Evolutionary conservation across 2,329 filamentous ascomycete species (phyloP), one percentile per base, ranked within the genome.

Genomic region (Calonectria multiphialidica): DNA sequence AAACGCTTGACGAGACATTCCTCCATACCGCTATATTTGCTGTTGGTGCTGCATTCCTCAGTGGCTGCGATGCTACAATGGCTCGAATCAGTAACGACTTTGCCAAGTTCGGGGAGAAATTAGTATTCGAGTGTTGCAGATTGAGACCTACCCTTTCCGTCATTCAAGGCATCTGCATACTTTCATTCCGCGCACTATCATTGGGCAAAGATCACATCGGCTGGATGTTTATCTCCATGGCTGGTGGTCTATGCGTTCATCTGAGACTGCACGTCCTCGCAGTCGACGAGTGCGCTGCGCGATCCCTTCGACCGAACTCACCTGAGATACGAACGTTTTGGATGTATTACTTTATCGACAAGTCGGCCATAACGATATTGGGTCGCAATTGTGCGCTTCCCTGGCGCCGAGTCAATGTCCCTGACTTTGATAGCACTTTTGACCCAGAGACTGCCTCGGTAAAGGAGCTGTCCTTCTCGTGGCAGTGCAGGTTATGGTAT

Each of bases 301-400:
- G 53, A 37, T 59, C 53, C 10, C 53, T 59, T 2, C 33, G 21
- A 6, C 53, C 53, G 13, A 59, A 59, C 13, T 59, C 53, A 7
- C 53, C 53, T 23, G 53, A 59, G 35, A 59, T 59, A 21, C 25
- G 53, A 33, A 59, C 53, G n/a, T 59, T 59, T 9, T 59, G 53
- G 53, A 59, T 59, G 53, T 59, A 59, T 15, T 59, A 59, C 35
- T 59, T 59, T 18, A 59, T 59, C 7, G 53, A 59, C 53, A 59
- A 59, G 53, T 59, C 53, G 15, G 53, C 53, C 13, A 59, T 59
- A 23, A 59, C 53, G 33, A 59, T 59, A 9, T 15, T 59, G 21
- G 53, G 53, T 7, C 53, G 53, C 21, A 59, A 59, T n/a, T 59
- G 53, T 9, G 53, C 53, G 5, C 53, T 59, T 1, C 53, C 53